Percentiles rank a stretch among this genome's conserved stretches.
Evolutionary conservation across 768 basidiomycete species (phyloP).

Genomic region (Trametes cubensis): DNA sequence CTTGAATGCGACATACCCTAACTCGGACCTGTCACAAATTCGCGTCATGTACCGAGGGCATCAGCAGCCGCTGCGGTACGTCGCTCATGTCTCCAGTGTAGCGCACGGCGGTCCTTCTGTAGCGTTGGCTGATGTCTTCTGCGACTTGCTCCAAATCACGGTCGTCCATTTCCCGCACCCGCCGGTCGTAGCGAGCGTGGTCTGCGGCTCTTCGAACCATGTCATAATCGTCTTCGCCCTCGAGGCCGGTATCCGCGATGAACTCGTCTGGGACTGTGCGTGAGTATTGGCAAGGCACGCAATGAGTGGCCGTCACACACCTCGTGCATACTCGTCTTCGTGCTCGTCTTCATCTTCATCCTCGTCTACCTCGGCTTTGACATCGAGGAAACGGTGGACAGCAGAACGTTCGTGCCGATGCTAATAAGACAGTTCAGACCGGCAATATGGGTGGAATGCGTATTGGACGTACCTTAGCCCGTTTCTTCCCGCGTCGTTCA

Average conservation of each 20-base stretch:
- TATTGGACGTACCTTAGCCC: constrained; percentile 54
- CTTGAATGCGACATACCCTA: constrained; percentile 56
- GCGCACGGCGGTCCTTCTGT: constrained; percentile 67
- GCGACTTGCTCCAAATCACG: constrained; percentile 86
- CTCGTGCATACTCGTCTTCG: constrained; percentile 68
- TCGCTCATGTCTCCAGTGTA: constrained; percentile 93
- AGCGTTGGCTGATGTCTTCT: constrained; percentile 75
- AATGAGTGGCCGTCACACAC: constrained; percentile 41
- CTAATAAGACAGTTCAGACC: constrained; percentile 11
- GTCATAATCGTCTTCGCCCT: constrained; percentile 71
- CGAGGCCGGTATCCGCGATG: constrained; percentile 60
- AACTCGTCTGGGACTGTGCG: constrained; percentile 56
- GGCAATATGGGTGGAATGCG: neutral
- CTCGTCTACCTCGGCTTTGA: constrained; percentile 94
- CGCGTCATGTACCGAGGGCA: constrained; percentile 96
- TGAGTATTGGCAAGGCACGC: neutral
- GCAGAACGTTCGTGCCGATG: constrained; percentile 68
- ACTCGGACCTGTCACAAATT: constrained; percentile 95
- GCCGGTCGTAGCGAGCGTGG: constrained; percentile 70
- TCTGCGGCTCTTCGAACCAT: constrained; percentile 50
- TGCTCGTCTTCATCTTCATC: constrained; percentile 96
- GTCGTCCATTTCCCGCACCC: constrained; percentile 74
- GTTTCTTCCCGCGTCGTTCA: constrained; percentile 54
- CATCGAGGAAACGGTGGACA: constrained; percentile 87
- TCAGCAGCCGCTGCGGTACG: constrained; percentile 88